Evolutionary conservation across 2,329 filamentous ascomycete genomes (phyloP), one percentile per base, ranked within the genome.

Genomic region (Talaromyces sp.): DNA sequence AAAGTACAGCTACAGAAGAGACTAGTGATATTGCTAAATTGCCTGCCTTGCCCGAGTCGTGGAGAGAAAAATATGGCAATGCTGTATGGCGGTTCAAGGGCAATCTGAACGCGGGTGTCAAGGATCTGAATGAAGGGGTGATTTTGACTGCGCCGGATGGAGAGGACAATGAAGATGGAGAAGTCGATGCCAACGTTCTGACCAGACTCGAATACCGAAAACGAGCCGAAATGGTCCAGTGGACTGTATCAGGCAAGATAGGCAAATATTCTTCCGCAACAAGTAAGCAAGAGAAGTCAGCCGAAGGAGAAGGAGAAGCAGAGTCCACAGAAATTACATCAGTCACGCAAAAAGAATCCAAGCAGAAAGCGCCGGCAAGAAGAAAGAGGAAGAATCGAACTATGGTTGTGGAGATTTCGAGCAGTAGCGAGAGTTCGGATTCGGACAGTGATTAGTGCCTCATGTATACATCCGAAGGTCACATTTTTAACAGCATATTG

Each of bases 21-120:
- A 66, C 71, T 16, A 44, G 48, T 46, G 64, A 63, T 55, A 44
- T 65, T 35, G 63, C 65, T 7, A 62, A 63, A 8, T 40, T 59
- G 12, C 35, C 61, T 39, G 42, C 44, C 3, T 50, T 63, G 12
- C 62, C 60, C 31, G 62, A 66, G 31, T 23, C 48, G 18, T 62
- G 60, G 12, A 61, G 65, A 28, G 66, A 70, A 31, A 66, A 63
- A 64, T 77, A 77, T 69, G 81, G 85, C 63, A 77, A 81, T 50
- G 79, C 85, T n/a, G 78, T 88, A 42, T 76, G 78, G 42, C 76
- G 77, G 5, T 83, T 86, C 67, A 69, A 71, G 62, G 68, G 67
- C 23, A 62, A 63, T 21, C 55, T 79, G 61, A 63, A 67, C 16
- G 66, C 68, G 5, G 68, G 67, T 9, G 67, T 67, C 21, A 67